Evolutionary conservation across 73 alveolate species (phyloP).

Genomic region (Durusdinium trenchii): DNA sequence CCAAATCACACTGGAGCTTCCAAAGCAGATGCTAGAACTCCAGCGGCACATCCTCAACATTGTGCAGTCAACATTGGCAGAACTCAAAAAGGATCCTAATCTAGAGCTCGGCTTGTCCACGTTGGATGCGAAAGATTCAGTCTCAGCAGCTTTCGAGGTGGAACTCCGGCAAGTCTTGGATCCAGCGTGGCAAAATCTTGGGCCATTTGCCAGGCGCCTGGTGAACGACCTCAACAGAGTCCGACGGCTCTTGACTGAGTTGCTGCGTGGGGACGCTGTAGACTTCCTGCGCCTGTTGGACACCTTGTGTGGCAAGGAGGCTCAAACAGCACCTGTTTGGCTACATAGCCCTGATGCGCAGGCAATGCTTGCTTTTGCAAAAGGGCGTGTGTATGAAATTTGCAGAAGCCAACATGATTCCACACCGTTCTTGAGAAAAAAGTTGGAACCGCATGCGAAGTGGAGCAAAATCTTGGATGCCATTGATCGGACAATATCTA

Average conservation of each 20-base stretch:
- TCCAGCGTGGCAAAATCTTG: constrained; percentile 81
- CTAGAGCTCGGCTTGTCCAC: constrained; percentile 13
- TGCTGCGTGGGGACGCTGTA: constrained; percentile 88
- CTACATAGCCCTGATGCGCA: constrained; percentile 78
- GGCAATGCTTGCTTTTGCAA: constrained; percentile 49
- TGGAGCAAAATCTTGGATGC: constrained; percentile 82
- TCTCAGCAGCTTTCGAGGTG: constrained; percentile 67
- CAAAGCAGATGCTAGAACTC: constrained; percentile 36
- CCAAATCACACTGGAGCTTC: constrained; percentile 76
- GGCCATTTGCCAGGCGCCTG: constrained; percentile 72
- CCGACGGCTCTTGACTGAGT: constrained; percentile 77
- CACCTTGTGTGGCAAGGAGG: constrained; percentile 25
- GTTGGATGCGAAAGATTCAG: constrained; percentile 55
- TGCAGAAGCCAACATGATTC: not conserved
- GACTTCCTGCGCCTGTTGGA: constrained; percentile 85
- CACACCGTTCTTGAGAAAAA: constrained; percentile 31
- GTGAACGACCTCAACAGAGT: constrained; percentile 40
- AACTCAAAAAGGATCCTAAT: constrained; percentile 52
- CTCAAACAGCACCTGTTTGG: constrained; percentile 37
- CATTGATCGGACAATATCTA: constrained; percentile 7
- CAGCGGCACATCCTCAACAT: constrained; percentile 74
- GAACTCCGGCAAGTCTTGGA: constrained; percentile 74
- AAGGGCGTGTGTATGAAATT: constrained; percentile 46
- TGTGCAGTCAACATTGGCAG: constrained; percentile 47
- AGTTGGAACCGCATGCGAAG: constrained; percentile 77